Percentiles rank a stretch among this genome's conserved stretches.
phyloP scores from a whole-genome alignment of 2,329 filamentous ascomycete genomes.

The Endocalyx cinctus region DNA sequence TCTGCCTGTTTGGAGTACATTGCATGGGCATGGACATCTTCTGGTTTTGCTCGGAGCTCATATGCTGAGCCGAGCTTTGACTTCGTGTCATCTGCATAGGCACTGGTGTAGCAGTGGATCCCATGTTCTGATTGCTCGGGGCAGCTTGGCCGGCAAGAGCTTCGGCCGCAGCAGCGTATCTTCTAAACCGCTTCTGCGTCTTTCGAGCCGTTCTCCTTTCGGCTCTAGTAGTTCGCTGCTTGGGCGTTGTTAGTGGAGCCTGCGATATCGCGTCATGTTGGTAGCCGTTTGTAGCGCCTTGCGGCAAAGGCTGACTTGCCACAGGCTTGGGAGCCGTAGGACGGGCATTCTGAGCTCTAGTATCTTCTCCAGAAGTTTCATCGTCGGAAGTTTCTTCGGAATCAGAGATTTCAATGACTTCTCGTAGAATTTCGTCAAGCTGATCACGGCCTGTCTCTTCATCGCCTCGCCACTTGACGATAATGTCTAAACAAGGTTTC shows the following conservation, averaged over 20 bases:
- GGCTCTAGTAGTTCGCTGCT: constrained; percentile 18
- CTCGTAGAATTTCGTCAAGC: constrained; percentile 61
- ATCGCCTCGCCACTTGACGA: constrained; percentile 69
- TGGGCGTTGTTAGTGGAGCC: constrained; percentile 14
- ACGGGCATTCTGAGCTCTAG: constrained; percentile 6
- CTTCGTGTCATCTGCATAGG: constrained; percentile 16
- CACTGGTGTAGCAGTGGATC: constrained; percentile 11
- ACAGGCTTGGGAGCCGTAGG: constrained; percentile 7
- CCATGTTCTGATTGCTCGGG: too few species aligned
- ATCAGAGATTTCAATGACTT: constrained; percentile 64
- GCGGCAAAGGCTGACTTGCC: constrained; percentile 7
- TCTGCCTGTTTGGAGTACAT: constrained; percentile 10
- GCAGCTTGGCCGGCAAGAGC: constrained; percentile 23
- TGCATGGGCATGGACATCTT: too few species aligned
- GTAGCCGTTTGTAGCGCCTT: too few species aligned
- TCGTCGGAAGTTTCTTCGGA: constrained; percentile 42
- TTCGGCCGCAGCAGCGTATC: constrained; percentile 29
- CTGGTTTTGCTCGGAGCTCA: constrained; percentile 7
- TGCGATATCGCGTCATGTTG: too few species aligned
- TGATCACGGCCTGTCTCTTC: constrained; percentile 65
- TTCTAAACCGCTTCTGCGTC: constrained; percentile 27
- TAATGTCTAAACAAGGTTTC: constrained; percentile 55
- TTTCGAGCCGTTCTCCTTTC: constrained; percentile 24
- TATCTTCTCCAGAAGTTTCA: constrained; percentile 21
- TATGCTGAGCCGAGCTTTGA: constrained; percentile 10